Conservation (phyloP, 495 filamentous ascomycete genomes). For the Penicillium nucicola region DNA sequence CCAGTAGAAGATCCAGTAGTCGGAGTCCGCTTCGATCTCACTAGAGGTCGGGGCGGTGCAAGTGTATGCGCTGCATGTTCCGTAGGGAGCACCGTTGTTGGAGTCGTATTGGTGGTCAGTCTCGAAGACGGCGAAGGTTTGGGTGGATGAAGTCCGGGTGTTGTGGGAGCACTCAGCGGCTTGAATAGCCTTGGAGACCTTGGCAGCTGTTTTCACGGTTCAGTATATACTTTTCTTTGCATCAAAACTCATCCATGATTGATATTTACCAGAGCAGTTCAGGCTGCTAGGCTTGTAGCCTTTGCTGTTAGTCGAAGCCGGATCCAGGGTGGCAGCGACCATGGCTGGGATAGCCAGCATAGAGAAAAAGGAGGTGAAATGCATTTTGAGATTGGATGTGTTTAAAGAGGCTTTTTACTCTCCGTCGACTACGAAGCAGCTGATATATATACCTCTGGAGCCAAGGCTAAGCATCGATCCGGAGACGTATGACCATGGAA, state of each 20-base stretch:
- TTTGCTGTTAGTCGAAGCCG: conserved; percentile 29
- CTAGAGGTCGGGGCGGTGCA: conserved; percentile 22
- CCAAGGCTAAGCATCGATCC: neutral
- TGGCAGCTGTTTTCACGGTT: conserved; percentile 18
- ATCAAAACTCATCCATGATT: neutral
- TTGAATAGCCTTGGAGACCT: conserved; percentile 34
- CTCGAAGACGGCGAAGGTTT: conserved; percentile 36
- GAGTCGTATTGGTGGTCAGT: conserved; percentile 34
- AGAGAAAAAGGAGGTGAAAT: conserved; percentile 13
- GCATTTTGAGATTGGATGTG: conserved; percentile 23
- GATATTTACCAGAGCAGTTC: conserved; percentile 20
- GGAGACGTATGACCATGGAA: neutral
- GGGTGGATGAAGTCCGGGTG: conserved; percentile 31
- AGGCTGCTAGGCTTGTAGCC: conserved; percentile 24
- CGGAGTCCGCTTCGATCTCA: conserved; percentile 20
- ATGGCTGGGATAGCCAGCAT: conserved; percentile 10
- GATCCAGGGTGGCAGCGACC: conserved; percentile 25
- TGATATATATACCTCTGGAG: neutral
- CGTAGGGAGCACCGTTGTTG: conserved; percentile 32
- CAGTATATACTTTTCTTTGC: neutral
- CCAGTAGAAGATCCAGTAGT: conserved; percentile 40
- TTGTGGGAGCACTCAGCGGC: conserved; percentile 40
- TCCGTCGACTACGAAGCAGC: no score
- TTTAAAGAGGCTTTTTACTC: no score
- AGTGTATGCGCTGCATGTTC: conserved; percentile 37